Evolutionary conservation across 139 green algal genomes (phyloP), one percentile per base, ranked within the genome.

Genomic region (Tetradesmus lagerheimii): DNA sequence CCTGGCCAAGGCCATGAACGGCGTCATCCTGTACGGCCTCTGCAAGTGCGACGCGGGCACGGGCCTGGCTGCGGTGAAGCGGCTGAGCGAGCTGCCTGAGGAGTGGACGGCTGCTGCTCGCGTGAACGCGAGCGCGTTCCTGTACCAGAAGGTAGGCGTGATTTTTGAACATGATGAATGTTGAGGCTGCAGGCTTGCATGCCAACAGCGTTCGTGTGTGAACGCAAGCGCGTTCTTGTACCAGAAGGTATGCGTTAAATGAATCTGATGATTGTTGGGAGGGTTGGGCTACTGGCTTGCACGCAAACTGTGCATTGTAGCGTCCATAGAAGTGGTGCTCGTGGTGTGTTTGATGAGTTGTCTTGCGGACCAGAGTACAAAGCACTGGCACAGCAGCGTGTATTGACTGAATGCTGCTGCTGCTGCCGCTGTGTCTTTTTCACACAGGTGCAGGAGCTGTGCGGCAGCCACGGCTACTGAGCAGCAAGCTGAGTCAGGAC

Each of bases 141-240:
- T 91, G 64, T 91, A 91, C 88, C 80, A 88, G 31, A 91, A 91
- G 88, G 80, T 89, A 8, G n/a, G n/a, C n/a, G n/a, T n/a, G n/a
- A n/a, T n/a, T n/a, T n/a, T n/a, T n/a, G n/a, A n/a, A n/a, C n/a
- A n/a, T n/a, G n/a, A n/a, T n/a, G n/a, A n/a, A n/a, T n/a, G n/a
- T n/a, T n/a, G n/a, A n/a, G n/a, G n/a, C n/a, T n/a, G n/a, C n/a
- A n/a, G n/a, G n/a, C n/a, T n/a, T n/a, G n/a, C n/a, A n/a, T n/a
- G n/a, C n/a, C n/a, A n/a, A n/a, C n/a, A n/a, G n/a, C n/a, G n/a
- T n/a, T n/a, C n/a, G n/a, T n/a, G n/a, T n/a, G n/a, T n/a, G n/a
- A n/a, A n/a, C n/a, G n/a, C n/a, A n/a, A n/a, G n/a, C n/a, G n/a
- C n/a, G n/a, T n/a, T n/a, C n/a, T n/a, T n/a, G n/a, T n/a, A n/a